Conservation (phyloP, 106 monocot genomes). For the Acorus gramineus region DNA sequence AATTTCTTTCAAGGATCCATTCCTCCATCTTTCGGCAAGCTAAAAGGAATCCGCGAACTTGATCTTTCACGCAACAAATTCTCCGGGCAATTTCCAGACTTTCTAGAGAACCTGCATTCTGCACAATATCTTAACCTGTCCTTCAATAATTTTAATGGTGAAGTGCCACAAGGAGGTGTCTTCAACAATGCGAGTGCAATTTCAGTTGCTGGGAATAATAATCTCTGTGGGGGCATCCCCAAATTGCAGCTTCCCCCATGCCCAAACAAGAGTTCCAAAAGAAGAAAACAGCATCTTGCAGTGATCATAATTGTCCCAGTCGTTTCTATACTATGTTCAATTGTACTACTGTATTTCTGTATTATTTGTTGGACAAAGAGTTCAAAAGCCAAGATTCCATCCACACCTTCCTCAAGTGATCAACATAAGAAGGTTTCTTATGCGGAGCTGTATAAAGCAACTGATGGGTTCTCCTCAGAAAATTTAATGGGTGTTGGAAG, state of each 20-base stretch:
- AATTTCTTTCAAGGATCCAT: neutral
- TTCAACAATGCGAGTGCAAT: neutral
- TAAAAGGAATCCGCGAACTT: neutral
- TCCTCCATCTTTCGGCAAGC: neutral
- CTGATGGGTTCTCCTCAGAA: too few relatives aligned
- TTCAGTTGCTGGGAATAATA: constrained; percentile 4
- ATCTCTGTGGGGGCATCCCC: constrained; percentile 14
- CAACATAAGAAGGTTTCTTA: too few relatives aligned
- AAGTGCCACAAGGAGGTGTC: neutral
- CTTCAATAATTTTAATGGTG: neutral
- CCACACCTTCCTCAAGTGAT: too few relatives aligned
- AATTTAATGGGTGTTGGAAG: too few relatives aligned
- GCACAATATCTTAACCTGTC: neutral
- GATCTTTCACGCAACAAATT: constrained; percentile 7
- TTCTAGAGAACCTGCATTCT: neutral
- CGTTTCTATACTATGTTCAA: too few relatives aligned
- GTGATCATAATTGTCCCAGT: too few relatives aligned
- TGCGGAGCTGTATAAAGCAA: too few relatives aligned
- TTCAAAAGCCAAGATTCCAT: too few relatives aligned
- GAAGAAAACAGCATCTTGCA: too few relatives aligned
- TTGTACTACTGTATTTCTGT: too few relatives aligned
- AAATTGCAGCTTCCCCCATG: constrained; percentile 5
- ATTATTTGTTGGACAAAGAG: too few relatives aligned
- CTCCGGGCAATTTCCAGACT: constrained; percentile 1
- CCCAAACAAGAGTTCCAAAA: too few relatives aligned